These are phyloP conservation scores for Candida tallmaniae DNA, from an alignment of 805 yeast genomes.

Conservation along the genomic window DNA sequence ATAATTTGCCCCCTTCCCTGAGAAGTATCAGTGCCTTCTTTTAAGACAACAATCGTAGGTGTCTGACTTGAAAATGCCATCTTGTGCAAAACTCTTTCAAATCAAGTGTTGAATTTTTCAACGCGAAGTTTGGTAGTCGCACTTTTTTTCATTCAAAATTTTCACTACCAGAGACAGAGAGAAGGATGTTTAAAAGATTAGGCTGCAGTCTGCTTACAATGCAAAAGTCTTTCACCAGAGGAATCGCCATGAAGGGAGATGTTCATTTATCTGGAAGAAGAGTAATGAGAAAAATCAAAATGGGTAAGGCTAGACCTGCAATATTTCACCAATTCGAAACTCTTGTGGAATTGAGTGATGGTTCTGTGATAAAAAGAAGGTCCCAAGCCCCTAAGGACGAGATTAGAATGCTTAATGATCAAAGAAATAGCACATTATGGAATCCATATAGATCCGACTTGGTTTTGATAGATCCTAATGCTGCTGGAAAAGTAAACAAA, in stretches of 20 bases:
- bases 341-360: conserved; percentile 87
- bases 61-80: conserved; percentile 93
- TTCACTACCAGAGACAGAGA: conserved; percentile 4
- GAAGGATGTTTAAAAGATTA: conserved; percentile 6
- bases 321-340: conserved; percentile 88
- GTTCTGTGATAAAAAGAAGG: conserved; percentile 79
- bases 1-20: conserved; percentile 96
- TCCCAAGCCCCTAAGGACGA: conserved; percentile 88
- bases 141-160: conserved; percentile 7
- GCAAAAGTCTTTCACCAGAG: conserved; percentile 10
- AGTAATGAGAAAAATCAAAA: conserved; percentile 61
- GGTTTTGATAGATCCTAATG: conserved; percentile 70
- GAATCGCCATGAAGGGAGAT: conserved; percentile 26
- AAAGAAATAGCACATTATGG: conserved; percentile 84
- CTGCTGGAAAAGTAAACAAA: conserved; percentile 74
- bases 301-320: conserved; percentile 92
- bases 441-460: conserved; percentile 81
- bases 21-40: conserved; percentile 96
- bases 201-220: not conserved
- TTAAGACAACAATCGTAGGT: conserved; percentile 96
- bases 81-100: conserved; percentile 2
- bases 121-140: conserved; percentile 8
- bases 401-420: conserved; percentile 80
- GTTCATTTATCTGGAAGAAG: conserved; percentile 46
- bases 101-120: conserved; percentile 5